phyloP scores from a whole-genome alignment of 2,329 filamentous ascomycete species.

The Dothistroma septosporum region DNA sequence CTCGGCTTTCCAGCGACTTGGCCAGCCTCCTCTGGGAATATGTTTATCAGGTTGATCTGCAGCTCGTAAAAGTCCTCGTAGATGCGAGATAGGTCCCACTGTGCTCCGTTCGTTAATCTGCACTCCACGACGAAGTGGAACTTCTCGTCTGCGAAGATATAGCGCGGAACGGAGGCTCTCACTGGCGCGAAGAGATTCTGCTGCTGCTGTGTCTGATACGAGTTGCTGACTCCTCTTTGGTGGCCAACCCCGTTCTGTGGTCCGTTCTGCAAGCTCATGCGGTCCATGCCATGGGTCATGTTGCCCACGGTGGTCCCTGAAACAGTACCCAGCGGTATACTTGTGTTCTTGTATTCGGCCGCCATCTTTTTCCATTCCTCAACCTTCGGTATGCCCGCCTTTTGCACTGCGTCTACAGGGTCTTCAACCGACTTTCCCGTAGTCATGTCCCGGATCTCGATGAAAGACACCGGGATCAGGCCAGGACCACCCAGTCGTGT shows the following conservation, averaged over 20 bases:
- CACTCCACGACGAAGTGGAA: slow-evolving; percentile 99
- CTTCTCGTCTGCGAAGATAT: slow-evolving; percentile 94
- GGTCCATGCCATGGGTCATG: slow-evolving; percentile 59
- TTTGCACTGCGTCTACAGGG: slow-evolving; percentile 76
- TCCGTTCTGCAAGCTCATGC: slow-evolving; percentile 67
- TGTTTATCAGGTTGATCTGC: slow-evolving; percentile 89
- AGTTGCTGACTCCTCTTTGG: slow-evolving; percentile 29
- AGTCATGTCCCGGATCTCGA: slow-evolving; percentile 92
- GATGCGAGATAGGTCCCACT: slow-evolving; percentile 89
- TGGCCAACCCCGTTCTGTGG: slow-evolving; percentile 27
- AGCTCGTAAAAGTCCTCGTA: slow-evolving; percentile 99
- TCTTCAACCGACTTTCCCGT: slow-evolving; percentile 78
- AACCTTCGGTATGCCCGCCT: slow-evolving; percentile 86
- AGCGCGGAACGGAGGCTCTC: slow-evolving; percentile 79
- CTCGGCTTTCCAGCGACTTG: slow-evolving; percentile 71
- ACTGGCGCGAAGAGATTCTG: slow-evolving; percentile 63
- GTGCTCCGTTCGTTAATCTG: slow-evolving; percentile 79
- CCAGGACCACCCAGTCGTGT: slow-evolving; percentile 91
- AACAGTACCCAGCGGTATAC: slow-evolving; percentile 91
- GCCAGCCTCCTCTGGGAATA: slow-evolving; percentile 87
- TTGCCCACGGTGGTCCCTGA: slow-evolving; percentile 45
- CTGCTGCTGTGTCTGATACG: slow-evolving; percentile 43
- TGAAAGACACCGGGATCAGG: slow-evolving; percentile 91
- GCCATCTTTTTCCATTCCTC: slow-evolving; percentile 99
- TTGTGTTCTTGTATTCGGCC: slow-evolving; percentile 98